Percentiles rank a stretch among this genome's conserved stretches.
Conservation (phyloP, 306 rosid species). For the Trichosanthes truncata region DNA sequence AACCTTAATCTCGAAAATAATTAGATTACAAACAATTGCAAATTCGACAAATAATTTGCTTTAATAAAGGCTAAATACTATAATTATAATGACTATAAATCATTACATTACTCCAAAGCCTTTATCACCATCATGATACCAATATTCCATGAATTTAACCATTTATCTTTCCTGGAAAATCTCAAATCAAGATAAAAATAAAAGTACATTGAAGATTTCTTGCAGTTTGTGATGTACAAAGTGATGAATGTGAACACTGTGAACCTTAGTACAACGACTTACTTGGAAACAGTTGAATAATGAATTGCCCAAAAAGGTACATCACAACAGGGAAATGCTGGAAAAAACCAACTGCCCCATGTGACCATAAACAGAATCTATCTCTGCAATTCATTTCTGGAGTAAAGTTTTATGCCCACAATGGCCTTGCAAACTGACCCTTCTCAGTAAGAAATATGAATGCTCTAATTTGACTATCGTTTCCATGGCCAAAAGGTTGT, state of each 20-base stretch:
- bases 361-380: not conserved
- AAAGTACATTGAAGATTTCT: not conserved
- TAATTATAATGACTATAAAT: not conserved
- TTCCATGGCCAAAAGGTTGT: not conserved
- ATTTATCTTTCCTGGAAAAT: not conserved
- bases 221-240: not conserved
- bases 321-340: not conserved
- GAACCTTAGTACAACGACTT: not conserved
- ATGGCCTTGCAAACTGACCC: slow-evolving; percentile 2
- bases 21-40: not conserved
- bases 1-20: not conserved
- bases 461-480: not conserved
- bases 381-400: not conserved
- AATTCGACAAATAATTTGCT: not conserved
- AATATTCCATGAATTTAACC: not conserved
- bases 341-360: not conserved
- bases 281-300: not conserved
- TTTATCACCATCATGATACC: not conserved
- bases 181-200: not conserved
- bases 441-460: not conserved
- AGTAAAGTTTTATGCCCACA: not conserved
- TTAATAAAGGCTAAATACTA: not conserved
- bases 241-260: not conserved
- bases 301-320: not conserved
- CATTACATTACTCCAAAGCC: not conserved